Evolutionary conservation across 2,329 filamentous ascomycete species (phyloP).

Genomic region (Botrytis tulipae): DNA sequence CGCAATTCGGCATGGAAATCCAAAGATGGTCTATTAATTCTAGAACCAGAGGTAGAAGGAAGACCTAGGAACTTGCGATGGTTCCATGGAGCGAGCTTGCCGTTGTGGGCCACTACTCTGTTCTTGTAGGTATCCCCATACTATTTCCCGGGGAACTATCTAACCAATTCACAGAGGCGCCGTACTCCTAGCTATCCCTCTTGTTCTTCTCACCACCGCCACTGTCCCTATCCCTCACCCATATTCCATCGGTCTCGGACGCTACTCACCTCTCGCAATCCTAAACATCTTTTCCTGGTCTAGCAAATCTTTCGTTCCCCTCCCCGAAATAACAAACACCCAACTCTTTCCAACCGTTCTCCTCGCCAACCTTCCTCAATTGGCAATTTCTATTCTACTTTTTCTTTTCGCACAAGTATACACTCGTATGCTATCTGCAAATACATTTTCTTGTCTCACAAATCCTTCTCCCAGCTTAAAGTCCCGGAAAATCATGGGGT

Average conservation of each 20-base stretch:
- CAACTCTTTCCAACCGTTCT: constrained; percentile 32
- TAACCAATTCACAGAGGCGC: not conserved
- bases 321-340: not conserved
- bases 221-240: constrained; percentile 3
- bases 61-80: constrained; percentile 19
- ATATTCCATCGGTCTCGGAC: not conserved
- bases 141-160: not conserved
- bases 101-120: constrained; percentile 24
- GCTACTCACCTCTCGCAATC: constrained; percentile 1
- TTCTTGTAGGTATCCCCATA: not conserved
- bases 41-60: constrained; percentile 8
- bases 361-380: constrained; percentile 48
- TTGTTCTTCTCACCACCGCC: constrained; percentile 17
- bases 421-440: constrained; percentile 46
- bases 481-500: not conserved
- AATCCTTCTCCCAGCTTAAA: not conserved
- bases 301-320: constrained; percentile 4
- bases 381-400: constrained; percentile 48
- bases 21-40: constrained; percentile 15
- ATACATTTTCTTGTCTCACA: constrained; percentile 42
- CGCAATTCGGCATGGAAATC: constrained; percentile 28
- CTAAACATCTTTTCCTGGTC: constrained; percentile 6
- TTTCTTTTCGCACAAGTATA: constrained; percentile 46
- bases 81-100: constrained; percentile 26
- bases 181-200: not conserved